Evolutionary conservation across 257 asterid species (phyloP).

Genomic region (Solanum tacnaense): DNA sequence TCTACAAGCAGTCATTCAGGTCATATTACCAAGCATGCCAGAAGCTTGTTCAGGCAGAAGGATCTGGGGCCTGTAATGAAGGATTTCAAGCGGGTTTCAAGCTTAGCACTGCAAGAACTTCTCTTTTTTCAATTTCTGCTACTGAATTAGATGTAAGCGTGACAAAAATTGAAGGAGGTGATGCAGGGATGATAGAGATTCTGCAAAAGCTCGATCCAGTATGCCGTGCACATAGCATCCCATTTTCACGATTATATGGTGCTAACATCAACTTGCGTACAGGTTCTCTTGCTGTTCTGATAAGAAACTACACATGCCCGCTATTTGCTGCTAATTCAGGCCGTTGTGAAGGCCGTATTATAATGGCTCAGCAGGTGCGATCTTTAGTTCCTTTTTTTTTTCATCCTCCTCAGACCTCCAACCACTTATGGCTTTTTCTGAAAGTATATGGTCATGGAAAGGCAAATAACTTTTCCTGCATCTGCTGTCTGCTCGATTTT

Average conservation of each 20-base stretch:
- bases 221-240: conserved; percentile 73
- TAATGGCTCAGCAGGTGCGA: conserved; percentile 95
- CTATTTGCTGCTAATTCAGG: conserved; percentile 79
- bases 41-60: conserved; percentile 56
- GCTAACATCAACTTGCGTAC: conserved; percentile 57
- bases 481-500: neutral
- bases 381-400: neutral
- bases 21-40: conserved; percentile 87
- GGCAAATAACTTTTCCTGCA: neutral
- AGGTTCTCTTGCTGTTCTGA: conserved; percentile 68
- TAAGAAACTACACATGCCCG: conserved; percentile 85
- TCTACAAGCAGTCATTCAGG: conserved; percentile 65
- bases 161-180: conserved; percentile 93
- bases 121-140: conserved; percentile 72
- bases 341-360: conserved; percentile 81
- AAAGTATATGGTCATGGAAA: neutral
- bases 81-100: conserved; percentile 95
- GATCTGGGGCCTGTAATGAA: conserved; percentile 86
- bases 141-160: conserved; percentile 69
- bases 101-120: conserved; percentile 65
- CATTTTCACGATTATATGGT: conserved; percentile 93
- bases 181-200: conserved; percentile 96
- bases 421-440: neutral
- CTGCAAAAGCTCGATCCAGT: conserved; percentile 96
- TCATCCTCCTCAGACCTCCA: neutral